Conservation (phyloP, 345 rosid species). For the Euclidium syriacum region DNA sequence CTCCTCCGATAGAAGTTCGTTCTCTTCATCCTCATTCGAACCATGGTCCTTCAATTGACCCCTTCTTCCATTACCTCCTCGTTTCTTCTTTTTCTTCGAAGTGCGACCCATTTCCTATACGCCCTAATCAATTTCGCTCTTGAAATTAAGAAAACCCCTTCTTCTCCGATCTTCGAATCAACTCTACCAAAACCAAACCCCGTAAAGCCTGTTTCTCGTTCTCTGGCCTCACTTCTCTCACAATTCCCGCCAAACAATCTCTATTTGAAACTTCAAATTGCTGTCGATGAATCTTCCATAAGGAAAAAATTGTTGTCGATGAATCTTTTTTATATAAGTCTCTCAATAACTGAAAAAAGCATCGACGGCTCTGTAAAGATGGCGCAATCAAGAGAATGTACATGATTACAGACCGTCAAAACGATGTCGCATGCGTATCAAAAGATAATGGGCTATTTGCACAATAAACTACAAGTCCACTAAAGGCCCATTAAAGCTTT, state of each 20-base stretch:
- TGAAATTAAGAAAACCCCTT: too few species aligned
- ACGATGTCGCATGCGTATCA: background rate
- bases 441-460: background rate
- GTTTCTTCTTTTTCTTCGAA: conserved; percentile 75
- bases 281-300: background rate
- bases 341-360: background rate
- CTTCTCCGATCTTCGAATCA: conserved; percentile 2
- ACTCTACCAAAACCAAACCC: conserved; percentile 3
- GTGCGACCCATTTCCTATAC: conserved; percentile 62
- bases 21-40: conserved; percentile 45
- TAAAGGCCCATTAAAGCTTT: background rate
- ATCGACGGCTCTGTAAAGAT: conserved; percentile 13
- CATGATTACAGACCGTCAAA: background rate
- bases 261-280: background rate
- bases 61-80: conserved; percentile 66
- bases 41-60: conserved; percentile 59
- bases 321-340: background rate
- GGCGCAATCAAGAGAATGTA: conserved; percentile 18
- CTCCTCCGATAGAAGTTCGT: conserved; percentile 84
- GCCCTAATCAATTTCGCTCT: too few species aligned
- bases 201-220: background rate
- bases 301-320: background rate
- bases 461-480: background rate
- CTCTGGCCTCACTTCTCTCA: background rate
- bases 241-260: conserved; percentile 8